These are phyloP conservation scores for Buxus sempervirens DNA, from an alignment of 164 flowering plant genomes.

Conservation along the genomic window DNA sequence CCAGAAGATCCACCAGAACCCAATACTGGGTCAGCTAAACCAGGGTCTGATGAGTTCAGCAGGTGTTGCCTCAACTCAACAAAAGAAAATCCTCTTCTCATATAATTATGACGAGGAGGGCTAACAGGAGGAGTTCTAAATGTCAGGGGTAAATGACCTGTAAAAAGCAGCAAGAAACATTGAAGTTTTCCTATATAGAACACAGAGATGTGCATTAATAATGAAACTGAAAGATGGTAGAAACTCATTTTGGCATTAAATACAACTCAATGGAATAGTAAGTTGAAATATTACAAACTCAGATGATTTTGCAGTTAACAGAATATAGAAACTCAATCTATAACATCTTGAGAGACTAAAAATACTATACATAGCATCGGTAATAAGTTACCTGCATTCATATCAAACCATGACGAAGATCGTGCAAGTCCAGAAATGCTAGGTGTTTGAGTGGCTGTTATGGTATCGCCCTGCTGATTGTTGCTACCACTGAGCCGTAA, in stretches of 20 bases:
- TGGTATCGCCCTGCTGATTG: slow-evolving; percentile 46
- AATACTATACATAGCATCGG: neutral
- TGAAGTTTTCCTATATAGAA: too few species aligned
- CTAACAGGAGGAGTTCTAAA: slow-evolving; percentile 99
- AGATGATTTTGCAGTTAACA: too few species aligned
- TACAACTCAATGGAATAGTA: too few species aligned
- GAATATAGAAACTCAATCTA: too few species aligned
- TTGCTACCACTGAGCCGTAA: slow-evolving; percentile 31
- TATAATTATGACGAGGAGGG: slow-evolving; percentile 75
- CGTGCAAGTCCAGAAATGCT: slow-evolving; percentile 74
- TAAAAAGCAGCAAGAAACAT: slow-evolving; percentile 4
- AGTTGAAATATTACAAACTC: too few species aligned
- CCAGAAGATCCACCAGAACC: slow-evolving; percentile 60
- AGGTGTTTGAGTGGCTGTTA: slow-evolving; percentile 32
- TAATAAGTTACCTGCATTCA: slow-evolving; percentile 64
- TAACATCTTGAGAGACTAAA: too few species aligned
- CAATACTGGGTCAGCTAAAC: slow-evolving; percentile 88
- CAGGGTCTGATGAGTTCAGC: slow-evolving; percentile 41
- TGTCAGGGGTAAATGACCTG: slow-evolving; percentile 79
- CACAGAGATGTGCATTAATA: too few species aligned
- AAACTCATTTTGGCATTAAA: too few species aligned
- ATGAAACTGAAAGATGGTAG: too few species aligned
- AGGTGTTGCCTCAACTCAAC: slow-evolving; percentile 82
- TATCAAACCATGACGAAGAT: slow-evolving; percentile 94
- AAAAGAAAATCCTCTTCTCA: slow-evolving; percentile 85